These are phyloP conservation scores for Rhodomyrtus psidioides DNA, from an alignment of 441 rosid genomes.

Conservation along the genomic window DNA sequence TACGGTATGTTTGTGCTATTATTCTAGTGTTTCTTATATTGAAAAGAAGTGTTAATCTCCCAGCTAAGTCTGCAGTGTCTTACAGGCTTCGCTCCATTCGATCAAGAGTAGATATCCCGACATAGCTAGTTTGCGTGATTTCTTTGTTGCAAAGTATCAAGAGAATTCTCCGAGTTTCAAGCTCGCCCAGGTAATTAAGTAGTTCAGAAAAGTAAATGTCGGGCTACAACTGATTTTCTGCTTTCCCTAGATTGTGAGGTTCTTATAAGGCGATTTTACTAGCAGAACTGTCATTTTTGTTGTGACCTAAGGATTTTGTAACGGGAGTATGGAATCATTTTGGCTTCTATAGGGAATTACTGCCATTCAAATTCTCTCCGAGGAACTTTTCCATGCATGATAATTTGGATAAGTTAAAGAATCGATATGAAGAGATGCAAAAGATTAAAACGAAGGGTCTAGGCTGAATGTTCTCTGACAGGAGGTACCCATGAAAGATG, in stretches of 20 bases:
- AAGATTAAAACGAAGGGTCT: neutral
- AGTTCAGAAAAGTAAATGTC: neutral
- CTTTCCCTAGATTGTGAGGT: neutral
- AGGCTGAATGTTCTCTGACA: neutral
- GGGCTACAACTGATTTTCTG: neutral
- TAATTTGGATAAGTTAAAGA: neutral
- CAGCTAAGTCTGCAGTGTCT: neutral
- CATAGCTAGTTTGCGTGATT: slow-evolving; percentile 80
- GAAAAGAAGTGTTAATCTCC: neutral
- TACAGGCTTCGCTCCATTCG: slow-evolving; percentile 98
- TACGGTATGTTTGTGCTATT: slow-evolving; percentile 44
- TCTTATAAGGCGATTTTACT: neutral
- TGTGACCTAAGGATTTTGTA: neutral
- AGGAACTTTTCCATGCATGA: neutral
- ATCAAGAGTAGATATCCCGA: slow-evolving; percentile 92
- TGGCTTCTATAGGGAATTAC: neutral
- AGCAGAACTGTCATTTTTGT: neutral
- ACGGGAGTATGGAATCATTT: neutral
- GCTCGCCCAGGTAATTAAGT: slow-evolving; percentile 79
- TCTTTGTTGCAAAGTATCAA: slow-evolving; percentile 80
- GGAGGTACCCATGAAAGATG: no score
- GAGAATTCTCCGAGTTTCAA: slow-evolving; percentile 86
- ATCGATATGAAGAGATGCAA: neutral
- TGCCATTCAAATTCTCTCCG: neutral
- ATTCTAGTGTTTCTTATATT: neutral